phyloP scores from a whole-genome alignment of 192 early-diverging fungal species.

The Allomyces javanicus region DNA sequence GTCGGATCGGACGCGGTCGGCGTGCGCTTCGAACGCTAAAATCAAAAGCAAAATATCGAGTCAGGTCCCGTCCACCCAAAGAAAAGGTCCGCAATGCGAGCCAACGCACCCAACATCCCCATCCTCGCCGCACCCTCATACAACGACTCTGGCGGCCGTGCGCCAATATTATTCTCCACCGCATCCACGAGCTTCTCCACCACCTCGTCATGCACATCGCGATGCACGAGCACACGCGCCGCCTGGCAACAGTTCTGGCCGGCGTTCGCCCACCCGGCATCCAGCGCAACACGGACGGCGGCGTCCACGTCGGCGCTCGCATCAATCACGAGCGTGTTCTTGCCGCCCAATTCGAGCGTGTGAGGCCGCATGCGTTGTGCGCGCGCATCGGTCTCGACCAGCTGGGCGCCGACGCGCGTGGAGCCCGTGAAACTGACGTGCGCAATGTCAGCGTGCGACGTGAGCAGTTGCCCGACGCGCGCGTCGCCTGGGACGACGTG shows the following conservation, averaged over 20 bases:
- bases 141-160: not conserved
- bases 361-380: conserved; percentile 18
- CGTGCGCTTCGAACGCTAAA: not conserved
- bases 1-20: not conserved
- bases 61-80: no score
- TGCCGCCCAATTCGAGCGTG: conserved; percentile 64
- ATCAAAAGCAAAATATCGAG: not conserved
- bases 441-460: conserved; percentile 32
- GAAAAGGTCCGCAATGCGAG: no score
- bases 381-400: conserved; percentile 33
- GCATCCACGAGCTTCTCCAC: conserved; percentile 32
- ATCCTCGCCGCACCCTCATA: not conserved
- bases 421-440: conserved; percentile 65
- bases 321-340: conserved; percentile 65
- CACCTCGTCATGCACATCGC: conserved; percentile 46
- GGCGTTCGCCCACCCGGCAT: conserved; percentile 63
- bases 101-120: not conserved
- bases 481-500: not conserved
- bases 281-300: conserved; percentile 54
- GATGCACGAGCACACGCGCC: conserved; percentile 61
- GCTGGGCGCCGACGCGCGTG: conserved; percentile 36
- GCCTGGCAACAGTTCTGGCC: conserved; percentile 68
- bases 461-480: conserved; percentile 12
- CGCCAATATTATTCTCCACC: conserved; percentile 10
- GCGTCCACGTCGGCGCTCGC: conserved; percentile 45